Percentiles rank a stretch among this genome's conserved stretches.
Conservation (phyloP, 2,329 filamentous ascomycete species). For the Septoria petroselini region DNA sequence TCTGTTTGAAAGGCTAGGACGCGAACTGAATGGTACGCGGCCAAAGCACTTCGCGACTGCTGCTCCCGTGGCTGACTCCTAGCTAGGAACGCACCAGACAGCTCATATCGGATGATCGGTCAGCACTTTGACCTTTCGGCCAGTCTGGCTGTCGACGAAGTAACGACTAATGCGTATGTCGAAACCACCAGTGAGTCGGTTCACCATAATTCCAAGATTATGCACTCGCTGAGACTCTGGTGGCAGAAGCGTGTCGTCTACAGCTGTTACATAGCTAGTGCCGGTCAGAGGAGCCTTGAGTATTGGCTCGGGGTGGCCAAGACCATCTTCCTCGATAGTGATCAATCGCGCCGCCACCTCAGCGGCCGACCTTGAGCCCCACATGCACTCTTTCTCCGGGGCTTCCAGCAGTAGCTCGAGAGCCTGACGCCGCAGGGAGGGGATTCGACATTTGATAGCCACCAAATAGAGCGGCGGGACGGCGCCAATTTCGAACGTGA, state of each 20-base stretch:
- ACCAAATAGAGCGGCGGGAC: constrained; percentile 28
- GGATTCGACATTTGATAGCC: constrained; percentile 29
- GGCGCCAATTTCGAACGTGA: constrained; percentile 30
- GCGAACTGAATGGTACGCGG: no score
- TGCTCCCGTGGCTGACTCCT: no score
- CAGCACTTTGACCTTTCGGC: constrained; percentile 4
- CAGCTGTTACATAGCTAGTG: not conserved
- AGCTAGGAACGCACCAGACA: not conserved
- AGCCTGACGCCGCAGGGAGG: constrained; percentile 25
- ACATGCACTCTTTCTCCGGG: constrained; percentile 29
- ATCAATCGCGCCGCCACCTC: constrained; percentile 23
- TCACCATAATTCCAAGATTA: constrained; percentile 19
- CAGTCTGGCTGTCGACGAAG: constrained; percentile 4
- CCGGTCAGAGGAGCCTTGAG: not conserved
- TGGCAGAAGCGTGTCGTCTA: constrained; percentile 18
- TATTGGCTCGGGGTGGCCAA: constrained; percentile 18
- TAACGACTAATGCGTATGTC: constrained; percentile 22
- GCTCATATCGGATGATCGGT: constrained; percentile 23
- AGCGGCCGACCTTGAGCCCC: constrained; percentile 22
- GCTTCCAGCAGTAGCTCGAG: constrained; percentile 24
- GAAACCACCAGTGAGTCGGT: constrained; percentile 14
- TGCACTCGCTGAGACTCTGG: constrained; percentile 20
- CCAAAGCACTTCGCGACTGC: no score
- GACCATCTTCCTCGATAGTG: constrained; percentile 28
- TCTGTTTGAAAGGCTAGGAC: no score